Base-by-base conservation (phyloP, 116 monocot genomes). In the Trichopus zeylanicus region DNA sequence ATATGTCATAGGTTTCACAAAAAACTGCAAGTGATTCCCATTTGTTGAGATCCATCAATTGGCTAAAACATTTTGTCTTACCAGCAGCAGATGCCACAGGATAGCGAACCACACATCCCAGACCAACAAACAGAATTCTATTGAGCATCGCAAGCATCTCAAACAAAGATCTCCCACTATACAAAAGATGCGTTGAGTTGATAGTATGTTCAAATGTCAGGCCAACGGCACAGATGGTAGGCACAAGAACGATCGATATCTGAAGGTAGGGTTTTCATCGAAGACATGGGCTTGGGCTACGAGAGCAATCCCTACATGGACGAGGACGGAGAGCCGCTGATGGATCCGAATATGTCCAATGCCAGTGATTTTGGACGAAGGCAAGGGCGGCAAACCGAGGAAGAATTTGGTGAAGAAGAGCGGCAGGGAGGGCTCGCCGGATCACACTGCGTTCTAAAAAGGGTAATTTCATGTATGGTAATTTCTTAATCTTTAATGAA, bases 271-370 rank as follows among this genome's bases (percentile, higher is more conserved):
- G n/a, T n/a, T n/a, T n/a, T n/a, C n/a, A n/a, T n/a, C n/a, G n/a
- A n/a, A n/a, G n/a, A n/a, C n/a, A n/a, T n/a, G n/a, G n/a, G n/a
- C n/a, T n/a, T n/a, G n/a, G n/a, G n/a, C n/a, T n/a, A n/a, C n/a
- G n/a, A n/a, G n/a, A n/a, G n/a, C n/a, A n/a, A n/a, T n/a, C n/a
- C n/a, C n/a, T n/a, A 80, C 62, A 57, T 86, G 47, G 97, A 97
- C 59, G 97, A 97, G 51, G 91, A 97, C 24, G 97, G 97, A 1
- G 98, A 87, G 71, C 82, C 91, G 8, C 67, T 98, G 53, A 98
- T 98, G 98, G 98, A 98, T 47, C 88, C 79, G 8, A 88, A 98
- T 56, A 72, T 57, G 46, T 6, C 79, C 92, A 39, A 82, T 88
- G 0, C 92, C 85, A 20, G 55, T 74, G 19, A 32, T 70, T n/a